Percentiles rank a stretch among this genome's conserved stretches.
These are phyloP conservation scores for Artemisia argyi DNA, from an alignment of 129 eudicot genomes.

Conservation along the genomic window DNA sequence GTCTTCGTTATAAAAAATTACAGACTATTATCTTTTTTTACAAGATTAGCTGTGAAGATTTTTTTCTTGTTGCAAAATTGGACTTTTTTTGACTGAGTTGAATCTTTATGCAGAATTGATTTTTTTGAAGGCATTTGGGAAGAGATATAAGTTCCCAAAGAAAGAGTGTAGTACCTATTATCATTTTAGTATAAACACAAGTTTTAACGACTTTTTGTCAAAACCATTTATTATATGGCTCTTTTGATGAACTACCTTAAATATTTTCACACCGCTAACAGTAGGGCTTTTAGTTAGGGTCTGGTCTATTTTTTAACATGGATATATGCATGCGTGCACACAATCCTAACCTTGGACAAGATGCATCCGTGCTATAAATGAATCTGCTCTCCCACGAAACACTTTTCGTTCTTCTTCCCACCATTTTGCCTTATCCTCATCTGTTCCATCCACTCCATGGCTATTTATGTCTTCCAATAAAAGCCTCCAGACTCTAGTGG, in stretches of 20 bases:
- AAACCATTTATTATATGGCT: not conserved
- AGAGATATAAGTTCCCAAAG: no score
- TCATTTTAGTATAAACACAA: not conserved
- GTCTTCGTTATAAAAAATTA: no score
- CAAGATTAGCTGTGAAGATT: no score
- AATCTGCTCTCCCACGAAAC: slow-evolving; percentile 79
- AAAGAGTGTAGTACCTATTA: not conserved
- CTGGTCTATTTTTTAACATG: no score
- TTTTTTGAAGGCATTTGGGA: no score
- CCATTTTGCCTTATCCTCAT: slow-evolving; percentile 87
- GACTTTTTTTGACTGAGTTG: no score
- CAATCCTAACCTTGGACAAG: slow-evolving; percentile 80
- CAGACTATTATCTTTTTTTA: no score
- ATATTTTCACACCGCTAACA: no score
- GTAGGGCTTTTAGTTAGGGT: no score
- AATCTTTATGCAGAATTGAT: no score
- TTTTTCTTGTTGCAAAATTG: no score
- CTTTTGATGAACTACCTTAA: no score
- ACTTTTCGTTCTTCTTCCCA: slow-evolving; percentile 96
- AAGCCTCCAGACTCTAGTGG: slow-evolving; percentile 90
- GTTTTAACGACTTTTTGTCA: not conserved
- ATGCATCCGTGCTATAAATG: slow-evolving; percentile 98
- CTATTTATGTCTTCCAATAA: slow-evolving; percentile 82
- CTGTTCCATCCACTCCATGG: slow-evolving; percentile 87
- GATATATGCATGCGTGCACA: not conserved